Evolutionary conservation across 2,329 filamentous ascomycete genomes (phyloP), one percentile per base, ranked within the genome.

Genomic region (Cordyceps tenuipes): DNA sequence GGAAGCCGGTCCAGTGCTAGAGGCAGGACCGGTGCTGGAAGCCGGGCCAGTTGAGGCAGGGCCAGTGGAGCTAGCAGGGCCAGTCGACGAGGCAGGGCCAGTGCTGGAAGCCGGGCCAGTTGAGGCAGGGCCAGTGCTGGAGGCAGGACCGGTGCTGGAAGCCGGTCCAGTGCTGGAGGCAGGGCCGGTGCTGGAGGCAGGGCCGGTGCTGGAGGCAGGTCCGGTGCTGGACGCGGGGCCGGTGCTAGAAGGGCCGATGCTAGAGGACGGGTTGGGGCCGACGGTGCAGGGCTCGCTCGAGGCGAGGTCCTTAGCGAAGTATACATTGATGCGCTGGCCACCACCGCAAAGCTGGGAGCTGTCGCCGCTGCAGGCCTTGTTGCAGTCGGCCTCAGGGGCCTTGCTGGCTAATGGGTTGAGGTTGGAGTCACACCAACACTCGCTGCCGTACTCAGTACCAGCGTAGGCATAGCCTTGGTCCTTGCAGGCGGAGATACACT

Each of bases 351-450:
- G 68, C 59, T 71, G 63, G 2, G 62, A 63, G 10, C 64, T 53
- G 60, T 75, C 64, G 29, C 72, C 73, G n/a, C 64, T 67, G 64
- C 73, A 75, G 12, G 67, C 64, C 57, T 64, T 66, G 47, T 71
- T 69, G 63, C 72, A 74, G 26, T 67, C 59, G 57, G 60, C 46
- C n/a, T 66, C 61, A 54, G 72, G 66, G 12, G 73, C 75, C 43
- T 71, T 66, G 36, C 62, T 63, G 2, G 75, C 77, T 56, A 73
- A 71, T 63, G 79, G 79, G 46, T 79, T 81, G 34, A 84, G 72
- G 36, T 83, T 75, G 43, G 78, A 77, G 48, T 79, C 79, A 64
- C 79, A 82, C 67, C 73, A 81, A 63, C 78, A 81, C 64, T 80
- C 75, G 26, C 72, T 65, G 21, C 75, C 75, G 58, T 72, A 80